Evolutionary conservation across 768 basidiomycete genomes (phyloP).

Genomic region (Trichaptum fuscoviolaceum): DNA sequence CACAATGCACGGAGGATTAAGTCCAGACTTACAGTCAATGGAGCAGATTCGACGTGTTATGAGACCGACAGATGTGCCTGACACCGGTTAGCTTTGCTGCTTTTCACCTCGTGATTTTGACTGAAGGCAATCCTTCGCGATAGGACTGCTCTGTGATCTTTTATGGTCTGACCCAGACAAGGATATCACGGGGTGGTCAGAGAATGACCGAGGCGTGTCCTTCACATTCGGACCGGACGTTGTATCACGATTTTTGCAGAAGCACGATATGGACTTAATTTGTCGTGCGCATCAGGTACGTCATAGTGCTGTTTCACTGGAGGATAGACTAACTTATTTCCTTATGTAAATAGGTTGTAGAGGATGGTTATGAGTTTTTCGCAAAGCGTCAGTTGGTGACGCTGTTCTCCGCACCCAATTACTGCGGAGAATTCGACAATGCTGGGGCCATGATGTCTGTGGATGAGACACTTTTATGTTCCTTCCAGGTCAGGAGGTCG

Average conservation of each 20-base stretch:
- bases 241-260: constrained; percentile 96
- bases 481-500: constrained; percentile 73
- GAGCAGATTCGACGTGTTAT: constrained; percentile 99
- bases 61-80: constrained; percentile 98
- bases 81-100: constrained; percentile 65
- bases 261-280: constrained; percentile 99
- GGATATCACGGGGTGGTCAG: constrained; percentile 98
- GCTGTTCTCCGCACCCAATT: constrained; percentile 93
- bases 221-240: constrained; percentile 99
- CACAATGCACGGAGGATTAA: constrained; percentile 98
- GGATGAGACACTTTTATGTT: constrained; percentile 94
- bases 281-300: constrained; percentile 96
- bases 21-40: constrained; percentile 98
- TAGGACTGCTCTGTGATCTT: constrained; percentile 91
- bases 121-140: not conserved
- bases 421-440: constrained; percentile 97
- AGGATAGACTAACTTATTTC: constrained; percentile 4
- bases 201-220: constrained; percentile 97
- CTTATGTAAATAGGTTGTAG: constrained; percentile 67
- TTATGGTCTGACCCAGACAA: constrained; percentile 99
- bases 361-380: constrained; percentile 99
- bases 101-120: not conserved
- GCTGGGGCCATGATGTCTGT: constrained; percentile 99
- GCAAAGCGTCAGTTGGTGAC: constrained; percentile 97
- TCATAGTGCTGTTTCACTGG: constrained; percentile 9